phyloP scores from a whole-genome alignment of 495 filamentous ascomycete species.

The Pyronema domesticum region DNA sequence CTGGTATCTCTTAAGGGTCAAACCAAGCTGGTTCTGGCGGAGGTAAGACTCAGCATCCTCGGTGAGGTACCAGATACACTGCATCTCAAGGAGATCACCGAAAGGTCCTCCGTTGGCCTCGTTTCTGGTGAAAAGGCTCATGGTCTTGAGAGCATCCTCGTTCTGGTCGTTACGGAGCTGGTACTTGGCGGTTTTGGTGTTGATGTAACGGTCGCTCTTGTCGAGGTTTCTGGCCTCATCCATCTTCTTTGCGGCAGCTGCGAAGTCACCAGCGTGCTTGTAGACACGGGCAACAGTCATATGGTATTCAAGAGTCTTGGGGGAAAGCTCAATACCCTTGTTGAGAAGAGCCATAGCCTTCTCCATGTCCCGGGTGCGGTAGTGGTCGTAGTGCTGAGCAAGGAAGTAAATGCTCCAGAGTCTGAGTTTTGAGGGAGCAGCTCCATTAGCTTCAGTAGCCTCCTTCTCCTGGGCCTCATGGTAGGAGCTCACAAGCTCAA shows the following conservation, averaged over 20 bases:
- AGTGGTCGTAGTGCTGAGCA: constrained; percentile 90
- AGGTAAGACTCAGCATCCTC: constrained; percentile 86
- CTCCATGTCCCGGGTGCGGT: constrained; percentile 60
- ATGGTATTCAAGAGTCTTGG: constrained; percentile 72
- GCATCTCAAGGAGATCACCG: constrained; percentile 91
- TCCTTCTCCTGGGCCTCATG: constrained; percentile 34
- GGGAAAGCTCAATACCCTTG: constrained; percentile 57
- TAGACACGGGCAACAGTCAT: constrained; percentile 91
- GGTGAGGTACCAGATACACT: constrained; percentile 91
- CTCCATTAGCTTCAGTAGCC: constrained; percentile 34
- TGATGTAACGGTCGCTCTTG: constrained; percentile 85
- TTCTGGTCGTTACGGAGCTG: constrained; percentile 83
- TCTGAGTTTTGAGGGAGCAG: constrained; percentile 43
- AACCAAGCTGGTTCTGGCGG: constrained; percentile 61
- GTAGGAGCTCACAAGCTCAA: constrained; percentile 64
- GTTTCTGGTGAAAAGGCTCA: constrained; percentile 87
- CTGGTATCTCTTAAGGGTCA: constrained; percentile 82
- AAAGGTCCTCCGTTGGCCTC: constrained; percentile 77
- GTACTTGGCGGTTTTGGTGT: constrained; percentile 95
- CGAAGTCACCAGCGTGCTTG: constrained; percentile 71
- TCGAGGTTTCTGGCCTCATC: constrained; percentile 71
- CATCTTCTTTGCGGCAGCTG: constrained; percentile 75
- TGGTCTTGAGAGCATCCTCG: constrained; percentile 63
- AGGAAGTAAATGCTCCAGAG: constrained; percentile 77
- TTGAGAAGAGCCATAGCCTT: constrained; percentile 72